Evolutionary conservation across 352 stramenopile species (phyloP).

Genomic region (Globisporangium canariense): DNA sequence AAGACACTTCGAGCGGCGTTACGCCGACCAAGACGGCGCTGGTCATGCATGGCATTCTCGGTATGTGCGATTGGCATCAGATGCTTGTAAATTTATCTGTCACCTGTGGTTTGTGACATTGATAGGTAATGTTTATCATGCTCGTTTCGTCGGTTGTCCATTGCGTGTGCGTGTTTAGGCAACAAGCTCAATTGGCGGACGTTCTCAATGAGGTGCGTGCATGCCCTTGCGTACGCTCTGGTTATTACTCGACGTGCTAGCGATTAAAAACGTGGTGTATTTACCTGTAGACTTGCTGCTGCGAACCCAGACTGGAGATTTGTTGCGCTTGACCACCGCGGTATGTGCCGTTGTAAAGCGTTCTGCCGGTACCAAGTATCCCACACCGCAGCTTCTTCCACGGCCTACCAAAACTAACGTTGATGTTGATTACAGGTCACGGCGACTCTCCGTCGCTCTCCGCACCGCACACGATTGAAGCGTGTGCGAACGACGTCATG

Average conservation of each 20-base stretch:
- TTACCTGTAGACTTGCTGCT: conserved; percentile 41
- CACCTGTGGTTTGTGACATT: not conserved
- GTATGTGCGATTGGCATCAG: conserved; percentile 21
- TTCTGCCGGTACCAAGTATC: too few species aligned
- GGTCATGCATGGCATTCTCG: conserved; percentile 81
- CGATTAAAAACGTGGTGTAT: not conserved
- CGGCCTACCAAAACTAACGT: too few species aligned
- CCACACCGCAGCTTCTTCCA: too few species aligned
- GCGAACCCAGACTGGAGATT: conserved; percentile 67
- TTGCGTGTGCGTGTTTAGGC: conserved; percentile 26
- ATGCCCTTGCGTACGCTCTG: not conserved
- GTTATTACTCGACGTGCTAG: not conserved
- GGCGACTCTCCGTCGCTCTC: conserved; percentile 70
- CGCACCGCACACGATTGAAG: conserved; percentile 54
- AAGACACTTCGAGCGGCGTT: conserved; percentile 30
- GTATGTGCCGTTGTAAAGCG: conserved; percentile 18
- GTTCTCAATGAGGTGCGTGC: conserved; percentile 63
- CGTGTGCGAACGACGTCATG: conserved; percentile 70
- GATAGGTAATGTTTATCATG: not conserved
- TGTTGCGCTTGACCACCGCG: conserved; percentile 62
- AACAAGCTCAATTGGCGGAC: conserved; percentile 86
- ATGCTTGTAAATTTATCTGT: not conserved
- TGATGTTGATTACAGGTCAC: conserved; percentile 33
- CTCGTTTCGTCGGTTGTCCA: not conserved
- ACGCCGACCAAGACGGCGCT: conserved; percentile 63